Evolutionary conservation across 768 basidiomycete genomes (phyloP).

Genomic region (Mycena maculata): DNA sequence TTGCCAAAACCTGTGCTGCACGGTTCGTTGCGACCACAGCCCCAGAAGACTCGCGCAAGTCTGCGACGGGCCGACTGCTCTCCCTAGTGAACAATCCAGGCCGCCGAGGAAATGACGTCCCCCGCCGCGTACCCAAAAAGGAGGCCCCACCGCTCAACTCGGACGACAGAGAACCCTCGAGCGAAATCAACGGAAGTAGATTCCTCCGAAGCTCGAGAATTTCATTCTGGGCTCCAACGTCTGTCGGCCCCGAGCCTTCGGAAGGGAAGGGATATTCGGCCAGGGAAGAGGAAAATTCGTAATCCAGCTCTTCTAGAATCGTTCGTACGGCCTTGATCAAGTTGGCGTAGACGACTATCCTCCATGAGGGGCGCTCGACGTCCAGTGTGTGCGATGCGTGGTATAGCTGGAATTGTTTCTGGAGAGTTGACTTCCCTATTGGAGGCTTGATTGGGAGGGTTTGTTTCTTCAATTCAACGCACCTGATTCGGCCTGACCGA

Average conservation of each 20-base stretch:
- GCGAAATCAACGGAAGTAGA: conserved; percentile 71
- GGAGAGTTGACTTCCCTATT: conserved; percentile 83
- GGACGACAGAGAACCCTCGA: conserved; percentile 75
- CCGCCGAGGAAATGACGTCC: conserved; percentile 79
- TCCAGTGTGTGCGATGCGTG: conserved; percentile 80
- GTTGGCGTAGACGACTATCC: conserved; percentile 86
- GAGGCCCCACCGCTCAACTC: conserved; percentile 76
- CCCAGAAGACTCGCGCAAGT: conserved; percentile 47
- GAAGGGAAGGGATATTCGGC: conserved; percentile 36
- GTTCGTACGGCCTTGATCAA: conserved; percentile 82
- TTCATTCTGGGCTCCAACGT: conserved; percentile 47
- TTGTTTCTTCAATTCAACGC: neutral
- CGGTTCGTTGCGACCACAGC: conserved; percentile 60
- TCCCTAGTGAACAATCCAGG: conserved; percentile 63
- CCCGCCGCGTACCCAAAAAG: conserved; percentile 68
- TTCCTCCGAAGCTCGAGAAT: conserved; percentile 64
- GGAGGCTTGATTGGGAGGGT: neutral
- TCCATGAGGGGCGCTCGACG: conserved; percentile 79
- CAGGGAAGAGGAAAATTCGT: conserved; percentile 49
- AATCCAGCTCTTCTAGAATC: conserved; percentile 78
- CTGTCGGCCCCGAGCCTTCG: conserved; percentile 36
- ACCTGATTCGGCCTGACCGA: conserved; percentile 83
- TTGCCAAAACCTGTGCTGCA: conserved; percentile 66
- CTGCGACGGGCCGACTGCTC: conserved; percentile 55
- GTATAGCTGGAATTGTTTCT: conserved; percentile 87